Percentiles rank a stretch among this genome's conserved stretches.
phyloP scores from a whole-genome alignment of 225 moss, liverwort and hornwort species.

The Lunularia cruciata region DNA sequence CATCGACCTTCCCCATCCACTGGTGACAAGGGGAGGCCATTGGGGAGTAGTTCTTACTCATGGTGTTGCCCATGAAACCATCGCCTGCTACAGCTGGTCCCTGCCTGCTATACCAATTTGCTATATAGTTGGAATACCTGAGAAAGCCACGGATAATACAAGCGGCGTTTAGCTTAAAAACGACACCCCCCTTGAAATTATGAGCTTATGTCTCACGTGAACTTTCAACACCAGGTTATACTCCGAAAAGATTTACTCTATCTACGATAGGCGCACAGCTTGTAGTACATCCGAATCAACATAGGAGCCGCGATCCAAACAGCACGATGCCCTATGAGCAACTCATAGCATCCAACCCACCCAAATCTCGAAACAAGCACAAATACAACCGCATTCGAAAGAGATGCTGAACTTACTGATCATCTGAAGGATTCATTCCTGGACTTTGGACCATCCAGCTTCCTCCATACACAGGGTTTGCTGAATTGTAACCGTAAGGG shows the following conservation, averaged over 20 bases:
- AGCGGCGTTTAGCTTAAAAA: not conserved
- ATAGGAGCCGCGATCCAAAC: no score
- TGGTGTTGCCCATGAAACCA: constrained; percentile 22
- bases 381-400: no score
- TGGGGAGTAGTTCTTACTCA: constrained; percentile 25
- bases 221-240: no score
- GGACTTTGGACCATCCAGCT: constrained; percentile 37
- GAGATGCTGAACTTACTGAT: constrained; percentile 56
- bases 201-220: not conserved
- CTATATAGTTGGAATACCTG: constrained; percentile 86
- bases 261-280: no score
- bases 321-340: no score
- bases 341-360: no score
- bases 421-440: constrained; percentile 35
- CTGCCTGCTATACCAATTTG: constrained; percentile 74
- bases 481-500: constrained; percentile 23
- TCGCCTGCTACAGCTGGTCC: constrained; percentile 44
- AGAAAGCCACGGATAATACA: not conserved
- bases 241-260: not conserved
- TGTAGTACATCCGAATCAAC: no score
- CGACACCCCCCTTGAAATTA: no score
- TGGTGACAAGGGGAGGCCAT: constrained; percentile 20
- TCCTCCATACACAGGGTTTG: constrained; percentile 31
- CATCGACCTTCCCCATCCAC: constrained; percentile 30
- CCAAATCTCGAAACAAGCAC: no score